These are phyloP conservation scores for Vaccinium myrtillus DNA, from an alignment of 148 eudicot genomes.

Conservation along the genomic window DNA sequence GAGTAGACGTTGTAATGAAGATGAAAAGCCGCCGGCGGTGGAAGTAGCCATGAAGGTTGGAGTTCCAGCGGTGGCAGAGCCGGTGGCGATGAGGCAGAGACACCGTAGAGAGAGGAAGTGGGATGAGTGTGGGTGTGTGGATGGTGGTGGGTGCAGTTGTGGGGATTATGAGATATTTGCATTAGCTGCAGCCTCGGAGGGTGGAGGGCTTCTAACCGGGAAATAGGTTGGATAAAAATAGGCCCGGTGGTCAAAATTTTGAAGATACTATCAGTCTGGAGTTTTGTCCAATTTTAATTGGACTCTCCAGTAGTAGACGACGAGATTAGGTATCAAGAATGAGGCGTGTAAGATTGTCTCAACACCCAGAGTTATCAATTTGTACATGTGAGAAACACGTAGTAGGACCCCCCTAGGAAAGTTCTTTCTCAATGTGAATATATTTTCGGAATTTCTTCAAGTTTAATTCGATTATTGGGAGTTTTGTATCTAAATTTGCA, in stretches of 20 bases:
- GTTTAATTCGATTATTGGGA: not conserved
- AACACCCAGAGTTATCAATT: not conserved
- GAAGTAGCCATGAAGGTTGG: constrained; percentile 37
- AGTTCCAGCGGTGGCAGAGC: not conserved
- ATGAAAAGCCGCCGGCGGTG: constrained; percentile 44
- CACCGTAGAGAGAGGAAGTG: not conserved
- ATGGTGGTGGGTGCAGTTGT: constrained; percentile 25
- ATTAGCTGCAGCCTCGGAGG: constrained; percentile 19
- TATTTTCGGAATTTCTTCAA: not conserved
- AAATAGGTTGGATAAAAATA: too few relatives aligned
- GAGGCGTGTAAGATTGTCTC: not conserved
- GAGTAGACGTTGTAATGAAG: constrained; percentile 7
- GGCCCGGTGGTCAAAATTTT: too few relatives aligned
- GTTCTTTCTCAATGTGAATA: not conserved
- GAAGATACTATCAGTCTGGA: too few relatives aligned
- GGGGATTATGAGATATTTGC: constrained; percentile 34
- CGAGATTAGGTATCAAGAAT: too few relatives aligned
- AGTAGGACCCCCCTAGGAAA: not conserved
- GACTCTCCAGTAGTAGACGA: too few relatives aligned
- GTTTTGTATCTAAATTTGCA: not conserved
- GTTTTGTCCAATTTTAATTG: too few relatives aligned
- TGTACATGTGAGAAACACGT: not conserved
- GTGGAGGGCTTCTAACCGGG: constrained; percentile 22
- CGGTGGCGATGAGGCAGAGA: constrained; percentile 19
- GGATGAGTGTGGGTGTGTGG: constrained; percentile 45